Evolutionary conservation across 208 protist species (phyloP).

Genomic region (Leishmania lainsoni): DNA sequence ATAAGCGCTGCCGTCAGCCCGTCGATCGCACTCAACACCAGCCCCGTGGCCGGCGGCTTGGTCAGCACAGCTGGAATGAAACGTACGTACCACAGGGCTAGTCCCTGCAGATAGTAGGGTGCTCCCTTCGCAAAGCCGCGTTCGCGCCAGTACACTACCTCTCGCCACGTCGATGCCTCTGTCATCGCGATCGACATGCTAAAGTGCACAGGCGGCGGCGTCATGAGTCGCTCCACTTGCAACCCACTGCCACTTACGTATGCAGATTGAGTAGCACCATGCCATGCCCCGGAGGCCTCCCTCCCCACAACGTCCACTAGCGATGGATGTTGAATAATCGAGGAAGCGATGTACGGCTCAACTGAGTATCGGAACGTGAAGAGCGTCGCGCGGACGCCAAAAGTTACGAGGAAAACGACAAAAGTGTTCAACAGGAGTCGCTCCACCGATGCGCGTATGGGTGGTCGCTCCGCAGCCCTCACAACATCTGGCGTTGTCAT

Average conservation of each 20-base stretch:
- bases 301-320: slow-evolving; percentile 13
- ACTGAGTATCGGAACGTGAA: slow-evolving; percentile 15
- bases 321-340: slow-evolving; percentile 23
- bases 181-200: slow-evolving; percentile 35
- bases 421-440: slow-evolving; percentile 21
- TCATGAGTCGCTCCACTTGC: slow-evolving; percentile 19
- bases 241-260: slow-evolving; percentile 10
- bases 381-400: slow-evolving; percentile 13
- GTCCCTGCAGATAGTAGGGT: slow-evolving; percentile 44
- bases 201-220: slow-evolving; percentile 32
- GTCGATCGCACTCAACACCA: slow-evolving; percentile 63
- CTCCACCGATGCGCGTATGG: slow-evolving; percentile 3
- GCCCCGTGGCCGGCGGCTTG: slow-evolving; percentile 31
- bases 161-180: slow-evolving; percentile 64
- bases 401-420: slow-evolving; percentile 22
- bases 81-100: slow-evolving; percentile 67
- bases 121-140: slow-evolving; percentile 22
- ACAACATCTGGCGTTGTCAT: not conserved
- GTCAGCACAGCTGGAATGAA: slow-evolving; percentile 52
- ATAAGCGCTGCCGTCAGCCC: slow-evolving; percentile 59
- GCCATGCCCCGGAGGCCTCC: not conserved
- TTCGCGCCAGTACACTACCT: slow-evolving; percentile 65
- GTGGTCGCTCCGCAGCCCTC: not conserved
- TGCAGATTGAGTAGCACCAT: slow-evolving; percentile 6
- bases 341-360: slow-evolving; percentile 24